These are phyloP conservation scores for Rhodotorula sphaerocarpa DNA, from an alignment of 768 basidiomycete genomes.

Conservation along the genomic window DNA sequence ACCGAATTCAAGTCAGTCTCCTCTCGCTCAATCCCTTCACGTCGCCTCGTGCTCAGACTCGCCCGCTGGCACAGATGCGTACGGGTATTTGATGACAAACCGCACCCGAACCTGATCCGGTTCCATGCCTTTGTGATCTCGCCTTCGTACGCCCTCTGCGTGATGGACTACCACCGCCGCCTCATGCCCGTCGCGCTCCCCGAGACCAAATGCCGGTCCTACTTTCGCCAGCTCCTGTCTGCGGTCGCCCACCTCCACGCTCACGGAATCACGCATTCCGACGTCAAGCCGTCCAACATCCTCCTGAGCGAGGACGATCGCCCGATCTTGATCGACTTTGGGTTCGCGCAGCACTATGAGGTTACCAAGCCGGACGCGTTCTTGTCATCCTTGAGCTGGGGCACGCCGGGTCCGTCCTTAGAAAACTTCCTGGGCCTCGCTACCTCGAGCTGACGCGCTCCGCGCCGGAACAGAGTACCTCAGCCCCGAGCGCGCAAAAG, in stretches of 20 bases:
- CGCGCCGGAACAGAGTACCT: conserved; percentile 61
- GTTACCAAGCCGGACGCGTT: conserved; percentile 25
- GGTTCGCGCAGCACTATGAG: conserved; percentile 81
- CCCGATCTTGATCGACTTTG: conserved; percentile 86
- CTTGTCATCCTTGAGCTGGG: conserved; percentile 44
- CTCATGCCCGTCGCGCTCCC: conserved; percentile 81
- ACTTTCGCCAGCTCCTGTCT: conserved; percentile 74
- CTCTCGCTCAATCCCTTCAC: not conserved
- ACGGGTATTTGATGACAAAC: conserved; percentile 67
- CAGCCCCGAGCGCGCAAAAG: conserved; percentile 80
- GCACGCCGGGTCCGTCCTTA: conserved; percentile 71
- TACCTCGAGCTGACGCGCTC: conserved; percentile 59
- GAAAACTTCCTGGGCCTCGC: conserved; percentile 47
- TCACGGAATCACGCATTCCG: conserved; percentile 49
- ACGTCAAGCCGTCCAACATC: conserved; percentile 93
- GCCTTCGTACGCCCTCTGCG: conserved; percentile 33
- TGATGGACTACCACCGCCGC: conserved; percentile 76
- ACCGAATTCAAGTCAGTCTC: conserved; percentile 38
- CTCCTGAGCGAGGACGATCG: conserved; percentile 63
- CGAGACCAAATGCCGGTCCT: conserved; percentile 64
- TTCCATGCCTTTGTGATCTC: conserved; percentile 66
- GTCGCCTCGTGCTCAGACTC: not conserved
- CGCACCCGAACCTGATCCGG: conserved; percentile 82
- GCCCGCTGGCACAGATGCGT: conserved; percentile 51
- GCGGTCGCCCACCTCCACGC: conserved; percentile 75